Conservation (phyloP, 2,329 filamentous ascomycete species). For the Pseudophaeomoniella oleicola region DNA sequence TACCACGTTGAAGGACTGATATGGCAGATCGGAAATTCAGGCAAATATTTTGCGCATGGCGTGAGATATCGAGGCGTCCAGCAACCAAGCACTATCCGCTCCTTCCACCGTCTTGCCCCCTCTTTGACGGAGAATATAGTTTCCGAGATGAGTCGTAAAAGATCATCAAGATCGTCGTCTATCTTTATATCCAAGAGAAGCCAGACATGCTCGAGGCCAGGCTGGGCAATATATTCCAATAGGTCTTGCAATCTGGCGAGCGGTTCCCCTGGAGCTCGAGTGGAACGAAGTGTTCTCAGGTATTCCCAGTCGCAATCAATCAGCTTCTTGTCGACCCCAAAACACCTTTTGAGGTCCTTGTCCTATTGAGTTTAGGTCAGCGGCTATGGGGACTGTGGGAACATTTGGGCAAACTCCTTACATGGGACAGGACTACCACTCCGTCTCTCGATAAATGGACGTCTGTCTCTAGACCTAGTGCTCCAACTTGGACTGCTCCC, state of each 20-base stretch:
- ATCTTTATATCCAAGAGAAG: conserved; percentile 73
- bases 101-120: conserved; percentile 46
- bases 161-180: conserved; percentile 37
- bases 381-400: too few species aligned
- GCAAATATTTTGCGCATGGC: conserved; percentile 40
- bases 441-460: conserved; percentile 70
- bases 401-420: too few species aligned
- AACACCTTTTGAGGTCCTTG: conserved; percentile 63
- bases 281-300: conserved; percentile 52
- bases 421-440: conserved; percentile 73
- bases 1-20: conserved; percentile 36
- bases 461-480: conserved; percentile 78
- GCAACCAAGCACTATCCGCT: conserved; percentile 63
- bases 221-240: conserved; percentile 53
- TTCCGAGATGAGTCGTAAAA: conserved; percentile 55
- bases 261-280: conserved; percentile 50
- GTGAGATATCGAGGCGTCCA: conserved; percentile 66
- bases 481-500: conserved; percentile 57
- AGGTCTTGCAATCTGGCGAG: conserved; percentile 66
- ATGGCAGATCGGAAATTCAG: conserved; percentile 21
- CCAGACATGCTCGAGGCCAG: conserved; percentile 57
- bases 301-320: conserved; percentile 65
- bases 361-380: conserved; percentile 38
- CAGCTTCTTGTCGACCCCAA: conserved; percentile 57
- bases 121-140: conserved; percentile 41